Evolutionary conservation across 2,329 filamentous ascomycete genomes (phyloP).

Genomic region (Escovopsis sp.): DNA sequence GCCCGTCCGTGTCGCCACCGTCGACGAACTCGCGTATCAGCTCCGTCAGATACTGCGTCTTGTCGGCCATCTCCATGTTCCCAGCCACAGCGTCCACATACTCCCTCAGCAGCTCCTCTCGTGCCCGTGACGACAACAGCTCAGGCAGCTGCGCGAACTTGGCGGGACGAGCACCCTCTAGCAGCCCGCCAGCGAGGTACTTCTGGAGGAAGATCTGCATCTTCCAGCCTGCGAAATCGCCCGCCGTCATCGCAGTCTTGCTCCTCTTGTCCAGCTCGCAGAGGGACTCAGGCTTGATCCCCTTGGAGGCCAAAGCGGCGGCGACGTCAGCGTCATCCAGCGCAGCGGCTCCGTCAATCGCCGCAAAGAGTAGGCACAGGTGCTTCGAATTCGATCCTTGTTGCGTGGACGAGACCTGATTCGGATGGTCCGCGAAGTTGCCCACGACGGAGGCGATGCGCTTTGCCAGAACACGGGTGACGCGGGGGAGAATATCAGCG

Average conservation of each 20-base stretch:
- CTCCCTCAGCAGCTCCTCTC: slow-evolving; percentile 17
- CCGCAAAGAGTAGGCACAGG: slow-evolving; percentile 17
- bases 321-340: slow-evolving; percentile 7
- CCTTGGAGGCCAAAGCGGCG: slow-evolving; percentile 6
- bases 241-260: slow-evolving; percentile 17
- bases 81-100: slow-evolving; percentile 17
- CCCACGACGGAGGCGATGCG: slow-evolving; percentile 12
- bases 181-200: slow-evolving; percentile 18
- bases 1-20: slow-evolving; percentile 20
- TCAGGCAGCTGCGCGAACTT: slow-evolving; percentile 14
- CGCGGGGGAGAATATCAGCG: slow-evolving; percentile 9
- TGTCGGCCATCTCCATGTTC: slow-evolving; percentile 15
- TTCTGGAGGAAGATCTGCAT: slow-evolving; percentile 27
- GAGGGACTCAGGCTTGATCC: slow-evolving; percentile 16
- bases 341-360: slow-evolving; percentile 16
- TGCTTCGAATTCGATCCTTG: no score
- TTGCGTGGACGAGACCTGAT: slow-evolving; percentile 12
- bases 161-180: slow-evolving; percentile 18
- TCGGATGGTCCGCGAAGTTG: slow-evolving; percentile 16
- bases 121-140: slow-evolving; percentile 15
- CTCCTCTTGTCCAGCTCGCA: slow-evolving; percentile 22
- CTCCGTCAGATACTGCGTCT: slow-evolving; percentile 23
- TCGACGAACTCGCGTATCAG: slow-evolving; percentile 19
- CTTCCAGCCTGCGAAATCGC: slow-evolving; percentile 29
- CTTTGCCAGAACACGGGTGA: slow-evolving; percentile 14